Conservation (phyloP, 2,329 filamentous ascomycete genomes). For the Verticillium albo-atrum region DNA sequence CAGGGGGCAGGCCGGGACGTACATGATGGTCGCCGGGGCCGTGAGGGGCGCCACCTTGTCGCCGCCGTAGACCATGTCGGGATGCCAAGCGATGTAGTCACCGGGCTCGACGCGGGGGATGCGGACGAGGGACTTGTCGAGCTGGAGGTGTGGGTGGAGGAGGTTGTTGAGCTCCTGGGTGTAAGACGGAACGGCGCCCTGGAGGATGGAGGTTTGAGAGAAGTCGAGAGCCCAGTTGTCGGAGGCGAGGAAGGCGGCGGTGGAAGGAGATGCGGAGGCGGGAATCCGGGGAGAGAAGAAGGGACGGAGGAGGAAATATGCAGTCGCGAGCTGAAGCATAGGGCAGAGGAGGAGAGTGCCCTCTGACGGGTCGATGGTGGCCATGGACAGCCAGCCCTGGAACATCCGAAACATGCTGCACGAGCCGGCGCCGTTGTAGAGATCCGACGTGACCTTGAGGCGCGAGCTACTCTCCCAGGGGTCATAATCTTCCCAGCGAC, state of each 20-base stretch:
- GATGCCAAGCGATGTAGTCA: constrained; percentile 75
- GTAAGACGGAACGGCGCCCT: constrained; percentile 65
- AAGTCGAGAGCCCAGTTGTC: constrained; percentile 52
- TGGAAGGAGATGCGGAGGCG: constrained; percentile 25
- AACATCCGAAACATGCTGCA: constrained; percentile 58
- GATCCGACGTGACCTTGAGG: constrained; percentile 47
- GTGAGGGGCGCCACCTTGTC: constrained; percentile 37
- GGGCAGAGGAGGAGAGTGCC: constrained; percentile 73
- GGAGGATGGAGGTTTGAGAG: constrained; percentile 47
- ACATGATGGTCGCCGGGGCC: constrained; percentile 25
- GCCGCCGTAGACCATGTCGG: constrained; percentile 66
- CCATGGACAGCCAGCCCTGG: constrained; percentile 51
- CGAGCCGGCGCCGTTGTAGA: constrained; percentile 54
- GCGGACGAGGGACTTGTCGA: constrained; percentile 64
- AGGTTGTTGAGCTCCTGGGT: constrained; percentile 64
- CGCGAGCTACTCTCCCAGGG: constrained; percentile 51
- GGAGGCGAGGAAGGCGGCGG: constrained; percentile 31
- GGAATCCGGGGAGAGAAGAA: constrained; percentile 55
- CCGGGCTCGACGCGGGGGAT: constrained; percentile 66
- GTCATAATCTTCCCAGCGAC: constrained; percentile 52
- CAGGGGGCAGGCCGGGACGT: constrained; percentile 37
- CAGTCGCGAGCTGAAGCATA: constrained; percentile 56
- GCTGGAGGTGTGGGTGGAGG: constrained; percentile 69
- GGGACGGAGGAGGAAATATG: constrained; percentile 72
- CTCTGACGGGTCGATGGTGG: constrained; percentile 57